Conservation (phyloP, 1,139 yeast species). For the Candida mesenterica region DNA sequence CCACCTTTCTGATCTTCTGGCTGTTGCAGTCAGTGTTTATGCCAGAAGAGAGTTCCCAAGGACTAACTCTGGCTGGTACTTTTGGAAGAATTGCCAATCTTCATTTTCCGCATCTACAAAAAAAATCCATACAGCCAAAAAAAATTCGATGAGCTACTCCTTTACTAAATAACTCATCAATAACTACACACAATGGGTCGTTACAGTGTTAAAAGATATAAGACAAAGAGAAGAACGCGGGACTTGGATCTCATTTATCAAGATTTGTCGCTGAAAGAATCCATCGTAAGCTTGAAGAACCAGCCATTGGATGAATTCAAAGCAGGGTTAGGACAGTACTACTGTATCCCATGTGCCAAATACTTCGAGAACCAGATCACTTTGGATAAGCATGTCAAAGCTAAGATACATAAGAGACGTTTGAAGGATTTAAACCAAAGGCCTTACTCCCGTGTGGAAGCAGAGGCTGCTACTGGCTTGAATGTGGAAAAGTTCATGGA, state of each 20-base stretch:
- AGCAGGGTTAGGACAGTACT: conserved; percentile 93
- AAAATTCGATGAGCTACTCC: conserved; percentile 8
- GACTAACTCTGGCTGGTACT: too few relatives aligned
- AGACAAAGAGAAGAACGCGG: conserved; percentile 79
- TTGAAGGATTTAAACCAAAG: conserved; percentile 70
- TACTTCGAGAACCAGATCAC: conserved; percentile 81
- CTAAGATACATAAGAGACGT: conserved; percentile 83
- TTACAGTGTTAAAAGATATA: conserved; percentile 71
- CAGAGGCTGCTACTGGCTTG: conserved; percentile 86
- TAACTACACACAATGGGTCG: conserved; percentile 88
- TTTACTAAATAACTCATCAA: background rate
- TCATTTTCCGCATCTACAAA: too few relatives aligned
- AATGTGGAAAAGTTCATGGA: conserved; percentile 65
- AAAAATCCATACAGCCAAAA: too few relatives aligned
- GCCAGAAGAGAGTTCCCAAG: too few relatives aligned
- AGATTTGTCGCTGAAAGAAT: conserved; percentile 65
- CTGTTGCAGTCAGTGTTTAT: too few relatives aligned
- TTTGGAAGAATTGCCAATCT: too few relatives aligned
- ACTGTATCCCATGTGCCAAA: conserved; percentile 91
- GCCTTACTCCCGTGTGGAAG: conserved; percentile 85
- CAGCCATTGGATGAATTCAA: conserved; percentile 87
- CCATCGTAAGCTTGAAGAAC: conserved; percentile 62
- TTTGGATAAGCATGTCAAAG: conserved; percentile 66
- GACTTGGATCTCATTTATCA: conserved; percentile 81
- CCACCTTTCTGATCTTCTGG: too few relatives aligned